Evolutionary conservation across 1,284 basidiomycete genomes (phyloP), one percentile per base, ranked within the genome.

Genomic region (Mycena citricolor): DNA sequence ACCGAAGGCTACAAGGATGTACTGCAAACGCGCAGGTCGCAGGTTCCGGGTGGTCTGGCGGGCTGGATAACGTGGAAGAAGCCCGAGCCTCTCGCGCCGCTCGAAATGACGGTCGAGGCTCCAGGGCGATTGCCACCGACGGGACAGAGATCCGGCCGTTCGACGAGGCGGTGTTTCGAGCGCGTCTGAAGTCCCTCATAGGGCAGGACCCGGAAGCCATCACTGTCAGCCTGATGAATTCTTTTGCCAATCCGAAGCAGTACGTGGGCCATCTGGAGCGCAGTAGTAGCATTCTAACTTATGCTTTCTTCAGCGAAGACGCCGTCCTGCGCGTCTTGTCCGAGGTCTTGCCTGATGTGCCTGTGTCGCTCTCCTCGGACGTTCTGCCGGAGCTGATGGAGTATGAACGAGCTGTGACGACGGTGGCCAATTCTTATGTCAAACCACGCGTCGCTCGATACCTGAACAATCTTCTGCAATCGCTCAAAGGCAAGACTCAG

Each of bases 1-100:
- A 61, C 61, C 4, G 61, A 62, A 53, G 63, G 63, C 10, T 64
- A 63, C 41, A 57, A 59, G 39, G 59, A 62, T 37, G 53, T 59
- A n/a, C 51, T 64, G 32, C 61, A 62, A 41, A 54, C 60, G 2
- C 42, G 59, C 28, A 53, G 62, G 4, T 60, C 57, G 38, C 55
- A 58, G 16, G 59, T 64, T n/a, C 62, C 62, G 7, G 62, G 61
- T 17, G 60, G 60, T 10, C 28, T 59, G 20, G 54, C 40, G 11
- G 20, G 42, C 17, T 56, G 59, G 60, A 61, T 62, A 28, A 56
- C 57, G 13, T 63, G 61, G 61, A 57, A 58, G 23, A 63, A 62
- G 37, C 61, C 60, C 11, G 54, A 58, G 30, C 57, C 61, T 29
- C 45, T 64, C 7, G 62, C 58, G 4, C 49, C 57, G 28, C 56